Evolutionary conservation across 2,329 filamentous ascomycete species (phyloP).

Genomic region (Hymenoscyphus occultus): DNA sequence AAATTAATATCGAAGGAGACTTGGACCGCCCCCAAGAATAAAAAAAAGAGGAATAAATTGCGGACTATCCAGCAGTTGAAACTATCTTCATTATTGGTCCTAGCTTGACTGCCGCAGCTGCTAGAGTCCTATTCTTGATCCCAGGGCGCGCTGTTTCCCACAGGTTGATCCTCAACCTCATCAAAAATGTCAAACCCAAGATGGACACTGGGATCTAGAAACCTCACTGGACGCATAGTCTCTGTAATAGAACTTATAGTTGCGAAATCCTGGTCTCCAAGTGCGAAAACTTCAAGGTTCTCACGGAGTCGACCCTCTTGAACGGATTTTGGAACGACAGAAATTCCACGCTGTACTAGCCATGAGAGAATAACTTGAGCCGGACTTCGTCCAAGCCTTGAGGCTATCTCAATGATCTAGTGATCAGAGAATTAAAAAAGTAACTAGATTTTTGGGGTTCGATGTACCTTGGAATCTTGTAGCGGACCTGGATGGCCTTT

Average conservation of each 20-base stretch:
- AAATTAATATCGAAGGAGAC: too few species aligned
- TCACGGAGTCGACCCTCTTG: conserved; percentile 34
- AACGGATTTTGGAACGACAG: conserved; percentile 50
- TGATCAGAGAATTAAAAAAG: not conserved
- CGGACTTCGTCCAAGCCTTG: conserved; percentile 40
- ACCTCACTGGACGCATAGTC: conserved; percentile 6
- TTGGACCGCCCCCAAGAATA: too few species aligned
- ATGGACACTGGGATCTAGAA: conserved; percentile 11
- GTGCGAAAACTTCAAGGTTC: conserved; percentile 8
- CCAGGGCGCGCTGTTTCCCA: not conserved
- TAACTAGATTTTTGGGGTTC: not conserved
- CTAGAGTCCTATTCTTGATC: not conserved
- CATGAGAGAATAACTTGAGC: conserved; percentile 48
- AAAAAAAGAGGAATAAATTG: too few species aligned
- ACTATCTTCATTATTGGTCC: too few species aligned
- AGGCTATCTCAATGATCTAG: conserved; percentile 41
- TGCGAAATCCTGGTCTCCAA: conserved; percentile 9
- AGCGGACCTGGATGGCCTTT: conserved; percentile 9
- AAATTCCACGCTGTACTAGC: conserved; percentile 46
- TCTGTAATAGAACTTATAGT: conserved; percentile 5
- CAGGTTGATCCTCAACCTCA: conserved; percentile 10
- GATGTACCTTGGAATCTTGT: conserved; percentile 8
- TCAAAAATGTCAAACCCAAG: conserved; percentile 15
- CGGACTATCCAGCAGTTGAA: too few species aligned
- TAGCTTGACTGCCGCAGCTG: too few species aligned